A percentile compares a stretch with the other conserved stretches of the same genome.
These are phyloP conservation scores for Cladosporium sp. DNA, from an alignment of 2,329 filamentous ascomycete genomes.

Conservation along the genomic window DNA sequence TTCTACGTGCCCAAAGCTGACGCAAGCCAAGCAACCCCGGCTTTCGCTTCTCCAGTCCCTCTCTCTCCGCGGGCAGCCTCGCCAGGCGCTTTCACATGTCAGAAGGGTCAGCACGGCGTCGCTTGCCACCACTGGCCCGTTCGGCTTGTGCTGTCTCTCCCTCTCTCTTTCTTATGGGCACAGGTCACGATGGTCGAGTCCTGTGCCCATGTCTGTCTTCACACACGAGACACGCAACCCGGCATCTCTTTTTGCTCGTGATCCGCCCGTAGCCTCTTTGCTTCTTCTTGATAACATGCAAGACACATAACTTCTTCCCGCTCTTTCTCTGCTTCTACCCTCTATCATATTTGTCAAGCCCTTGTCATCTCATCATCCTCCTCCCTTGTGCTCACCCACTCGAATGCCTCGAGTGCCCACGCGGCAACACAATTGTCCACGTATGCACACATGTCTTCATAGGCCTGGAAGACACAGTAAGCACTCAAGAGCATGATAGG, in stretches of 20 bases:
- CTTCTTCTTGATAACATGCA: too few species aligned
- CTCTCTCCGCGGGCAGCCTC: not conserved
- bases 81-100: constrained; percentile 5
- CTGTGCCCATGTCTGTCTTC: constrained; percentile 2
- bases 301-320: not conserved
- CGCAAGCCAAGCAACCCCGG: not conserved
- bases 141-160: too few species aligned
- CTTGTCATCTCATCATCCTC: too few species aligned
- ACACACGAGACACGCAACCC: too few species aligned
- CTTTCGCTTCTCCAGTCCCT: too few species aligned
- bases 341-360: not conserved
- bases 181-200: constrained; percentile 12
- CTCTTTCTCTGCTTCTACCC: not conserved
- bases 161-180: not conserved
- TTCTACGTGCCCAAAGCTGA: not conserved
- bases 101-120: not conserved
- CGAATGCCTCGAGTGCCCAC: not conserved
- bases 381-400: too few species aligned
- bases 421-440: not conserved
- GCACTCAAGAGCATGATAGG: constrained; percentile 12
- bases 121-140: constrained; percentile 4
- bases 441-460: constrained; percentile 11
- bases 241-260: not conserved
- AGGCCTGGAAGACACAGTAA: not conserved
- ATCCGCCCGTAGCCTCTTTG: too few species aligned